Evolutionary conservation across 225 moss, liverwort and hornwort genomes (phyloP).

Genomic region (Ulota crispa): DNA sequence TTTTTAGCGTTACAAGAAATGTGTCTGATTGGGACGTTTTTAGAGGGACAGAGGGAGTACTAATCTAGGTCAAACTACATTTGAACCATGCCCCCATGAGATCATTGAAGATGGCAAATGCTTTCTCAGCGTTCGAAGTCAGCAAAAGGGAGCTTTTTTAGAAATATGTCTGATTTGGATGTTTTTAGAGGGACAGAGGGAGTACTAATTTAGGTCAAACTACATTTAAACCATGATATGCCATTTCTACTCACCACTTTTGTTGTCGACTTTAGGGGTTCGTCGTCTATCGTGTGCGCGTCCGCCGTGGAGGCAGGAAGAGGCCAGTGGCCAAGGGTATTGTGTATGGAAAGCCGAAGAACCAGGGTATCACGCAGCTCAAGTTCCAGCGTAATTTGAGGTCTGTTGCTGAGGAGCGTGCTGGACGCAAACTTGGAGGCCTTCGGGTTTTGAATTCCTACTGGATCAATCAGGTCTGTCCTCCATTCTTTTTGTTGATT

Average conservation of each 20-base stretch:
- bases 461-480: conserved; percentile 85
- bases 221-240: no score
- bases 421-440: conserved; percentile 85
- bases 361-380: conserved; percentile 92
- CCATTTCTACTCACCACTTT: background rate
- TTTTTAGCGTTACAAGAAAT: no score
- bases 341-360: conserved; percentile 90
- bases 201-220: background rate
- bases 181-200: no score
- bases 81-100: no score
- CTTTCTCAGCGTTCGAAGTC: no score
- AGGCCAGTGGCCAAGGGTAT: conserved; percentile 89
- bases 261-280: conserved; percentile 51
- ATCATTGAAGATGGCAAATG: no score
- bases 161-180: no score
- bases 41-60: background rate
- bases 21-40: no score
- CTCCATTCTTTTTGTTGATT: background rate
- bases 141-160: no score
- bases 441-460: conserved; percentile 83
- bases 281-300: conserved; percentile 86
- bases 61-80: background rate
- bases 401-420: conserved; percentile 92
- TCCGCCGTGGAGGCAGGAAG: conserved; percentile 89
- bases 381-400: conserved; percentile 91